phyloP scores from a whole-genome alignment of 208 protist genomes.

The Trypanosomatidae sp. region DNA sequence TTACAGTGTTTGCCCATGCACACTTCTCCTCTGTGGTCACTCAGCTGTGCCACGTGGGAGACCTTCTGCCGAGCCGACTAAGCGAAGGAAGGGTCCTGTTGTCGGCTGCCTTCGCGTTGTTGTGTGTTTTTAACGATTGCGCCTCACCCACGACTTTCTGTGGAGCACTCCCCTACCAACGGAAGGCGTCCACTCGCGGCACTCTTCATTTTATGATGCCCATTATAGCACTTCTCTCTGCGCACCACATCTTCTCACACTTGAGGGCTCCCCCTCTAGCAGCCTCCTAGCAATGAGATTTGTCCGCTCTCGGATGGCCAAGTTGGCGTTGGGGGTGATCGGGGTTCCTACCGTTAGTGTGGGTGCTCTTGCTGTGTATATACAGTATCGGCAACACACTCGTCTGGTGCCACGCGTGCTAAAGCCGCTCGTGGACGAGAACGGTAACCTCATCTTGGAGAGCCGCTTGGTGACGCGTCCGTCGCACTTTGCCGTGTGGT shows the following conservation, averaged over 20 bases:
- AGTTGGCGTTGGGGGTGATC: slow-evolving; percentile 27
- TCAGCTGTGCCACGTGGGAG: background rate
- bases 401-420: slow-evolving; percentile 50
- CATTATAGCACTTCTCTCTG: background rate
- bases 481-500: slow-evolving; percentile 30
- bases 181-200: background rate
- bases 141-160: background rate
- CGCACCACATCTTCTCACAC: background rate
- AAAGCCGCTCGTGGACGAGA: slow-evolving; percentile 56
- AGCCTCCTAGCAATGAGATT: slow-evolving; percentile 19
- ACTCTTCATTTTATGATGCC: background rate
- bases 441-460: slow-evolving; percentile 71
- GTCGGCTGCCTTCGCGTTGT: background rate
- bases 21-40: background rate
- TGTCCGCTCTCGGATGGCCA: slow-evolving; percentile 20
- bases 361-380: slow-evolving; percentile 59
- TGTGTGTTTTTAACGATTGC: background rate
- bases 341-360: slow-evolving; percentile 47
- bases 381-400: slow-evolving; percentile 64
- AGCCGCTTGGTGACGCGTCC: slow-evolving; percentile 48
- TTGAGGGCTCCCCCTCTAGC: background rate
- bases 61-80: no score
- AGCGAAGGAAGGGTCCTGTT: background rate
- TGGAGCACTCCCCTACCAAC: no score
- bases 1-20: background rate